Base-by-base conservation (phyloP, 345 rosid genomes). In the Populus tremula region DNA sequence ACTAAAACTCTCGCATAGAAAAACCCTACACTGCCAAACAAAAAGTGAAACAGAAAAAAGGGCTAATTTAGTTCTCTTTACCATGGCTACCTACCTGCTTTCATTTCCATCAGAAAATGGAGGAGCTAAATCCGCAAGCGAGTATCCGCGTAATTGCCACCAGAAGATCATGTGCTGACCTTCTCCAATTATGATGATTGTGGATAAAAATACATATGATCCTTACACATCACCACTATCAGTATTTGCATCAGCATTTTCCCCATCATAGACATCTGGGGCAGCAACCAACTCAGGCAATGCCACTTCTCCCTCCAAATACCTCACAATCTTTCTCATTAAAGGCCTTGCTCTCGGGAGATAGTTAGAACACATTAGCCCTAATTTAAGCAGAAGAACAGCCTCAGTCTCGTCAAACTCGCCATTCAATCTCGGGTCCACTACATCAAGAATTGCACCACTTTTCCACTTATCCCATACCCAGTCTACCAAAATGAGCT, bases 181-280 rank as follows among this genome's bases (percentile, higher is more conserved):
- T 88, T 86, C 77, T 85, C 91, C 14, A 69, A 67, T 74, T 69
- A 78, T 1, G 87, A 82, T 31, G 87, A 83, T 50, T 56, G 35
- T 11, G 75, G 84, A 74, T 77, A 85, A 0, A 95, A 90, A 81
- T 88, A 85, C 81, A 81, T 87, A 74, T 77, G 88, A 78, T 88
- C 92, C 59, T 87, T 91, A 54, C 81, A 81, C 68, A 20, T 6
- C 85, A 1, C 47, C 74, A 1, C 70, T 35, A 21, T 78, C 27
- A 38, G 77, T 69, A 7, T 72, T 78, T 74, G 38, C 38, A n/a
- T 70, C 82, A 36, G 80, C 77, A 72, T 81, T 86, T 74, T 76
- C 86, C 36, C 75, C 75, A 64, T 85, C 84, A 69, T 63, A 70
- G 53, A 71, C 88, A 18, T 87, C 92, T 9, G 89, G 93, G 47